Evolutionary conservation across 805 yeast species (phyloP), one percentile per base, ranked within the genome.

Genomic region (Deakozyma indianensis): DNA sequence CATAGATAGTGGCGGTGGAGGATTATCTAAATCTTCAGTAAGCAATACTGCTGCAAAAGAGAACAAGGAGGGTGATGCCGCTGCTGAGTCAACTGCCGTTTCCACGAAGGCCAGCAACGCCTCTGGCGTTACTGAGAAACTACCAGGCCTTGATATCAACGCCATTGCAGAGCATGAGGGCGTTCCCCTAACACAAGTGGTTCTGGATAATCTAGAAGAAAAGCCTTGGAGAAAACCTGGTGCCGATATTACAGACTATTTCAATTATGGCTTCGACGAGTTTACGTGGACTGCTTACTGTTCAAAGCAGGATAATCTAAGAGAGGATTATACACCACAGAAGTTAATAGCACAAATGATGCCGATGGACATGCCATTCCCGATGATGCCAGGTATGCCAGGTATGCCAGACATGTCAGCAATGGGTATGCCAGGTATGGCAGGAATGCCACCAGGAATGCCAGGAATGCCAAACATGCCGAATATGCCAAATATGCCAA

Each of bases 161-260:
- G 74, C 74, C 38, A 78, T 82, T 18, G 94, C 86, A 1, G 77
- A 73, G 49, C 72, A 71, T 48, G 82, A 87, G 44, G 96, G 95
- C 2, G 72, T 76, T 53, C 94, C 95, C 3, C 68, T 92, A 43
- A 84, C 95, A 0, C 78, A 82, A 52, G 70, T 90, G 11, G 81
- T 83, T 49, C 71, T 90, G 9, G 90, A 82, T 49, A 81, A 79
- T 45, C 66, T 88, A 43, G 86, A 84, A 51, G 95, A 87, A 52
- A 94, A 94, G 65, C 99, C 99, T 5, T 92, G 99, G 99, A 75
- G 98, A 59, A 78, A 83, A 51, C 96, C 97, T 1, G 98, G 97
- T 32, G 95, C 95, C 2, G 96, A 92, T 63, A 66, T 85, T 35
- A 75, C 94, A 4, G 97, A 92, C 62, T 94, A 87, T 63, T 92